Evolutionary conservation across 2,329 filamentous ascomycete species (phyloP).

Genomic region (Aspergillus sp.): DNA sequence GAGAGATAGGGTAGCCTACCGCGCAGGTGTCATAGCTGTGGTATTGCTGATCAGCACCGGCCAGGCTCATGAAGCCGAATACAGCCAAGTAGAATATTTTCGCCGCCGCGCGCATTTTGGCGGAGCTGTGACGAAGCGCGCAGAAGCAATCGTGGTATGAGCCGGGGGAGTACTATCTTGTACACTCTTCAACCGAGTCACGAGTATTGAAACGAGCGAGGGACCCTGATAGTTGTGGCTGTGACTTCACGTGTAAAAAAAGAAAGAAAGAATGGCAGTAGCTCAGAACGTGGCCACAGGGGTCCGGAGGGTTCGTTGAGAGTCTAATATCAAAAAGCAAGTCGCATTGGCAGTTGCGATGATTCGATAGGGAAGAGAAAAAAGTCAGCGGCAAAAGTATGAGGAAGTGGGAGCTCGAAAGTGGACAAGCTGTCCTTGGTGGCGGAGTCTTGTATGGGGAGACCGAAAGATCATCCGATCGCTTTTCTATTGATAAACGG

Average conservation of each 20-base stretch:
- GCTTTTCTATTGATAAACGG: conserved; percentile 6
- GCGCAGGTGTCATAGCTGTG: conserved; percentile 52
- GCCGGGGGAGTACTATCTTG: not conserved
- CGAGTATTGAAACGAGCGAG: not conserved
- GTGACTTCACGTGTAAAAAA: not conserved
- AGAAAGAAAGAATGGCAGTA: conserved; percentile 1
- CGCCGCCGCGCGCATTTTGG: conserved; percentile 53
- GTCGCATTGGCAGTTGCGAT: not conserved
- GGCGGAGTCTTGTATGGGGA: conserved; percentile 16
- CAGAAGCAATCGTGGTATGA: not conserved
- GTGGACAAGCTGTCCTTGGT: conserved; percentile 29
- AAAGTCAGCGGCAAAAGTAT: conserved; percentile 5
- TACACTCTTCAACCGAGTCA: not conserved
- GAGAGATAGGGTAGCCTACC: conserved; percentile 43
- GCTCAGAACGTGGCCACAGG: not conserved
- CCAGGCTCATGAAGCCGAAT: conserved; percentile 57
- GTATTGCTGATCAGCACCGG: conserved; percentile 45
- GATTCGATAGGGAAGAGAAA: not conserved
- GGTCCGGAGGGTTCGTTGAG: not conserved
- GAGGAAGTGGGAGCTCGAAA: conserved; percentile 17
- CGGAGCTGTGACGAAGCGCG: not conserved
- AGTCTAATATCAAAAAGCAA: not conserved
- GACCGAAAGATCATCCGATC: conserved; percentile 10
- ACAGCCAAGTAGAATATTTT: conserved; percentile 62
- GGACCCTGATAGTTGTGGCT: not conserved